Percentiles rank a stretch among this genome's conserved stretches.
phyloP scores from a whole-genome alignment of 2,329 filamentous ascomycete genomes.

The Colletotrichum sp. region DNA sequence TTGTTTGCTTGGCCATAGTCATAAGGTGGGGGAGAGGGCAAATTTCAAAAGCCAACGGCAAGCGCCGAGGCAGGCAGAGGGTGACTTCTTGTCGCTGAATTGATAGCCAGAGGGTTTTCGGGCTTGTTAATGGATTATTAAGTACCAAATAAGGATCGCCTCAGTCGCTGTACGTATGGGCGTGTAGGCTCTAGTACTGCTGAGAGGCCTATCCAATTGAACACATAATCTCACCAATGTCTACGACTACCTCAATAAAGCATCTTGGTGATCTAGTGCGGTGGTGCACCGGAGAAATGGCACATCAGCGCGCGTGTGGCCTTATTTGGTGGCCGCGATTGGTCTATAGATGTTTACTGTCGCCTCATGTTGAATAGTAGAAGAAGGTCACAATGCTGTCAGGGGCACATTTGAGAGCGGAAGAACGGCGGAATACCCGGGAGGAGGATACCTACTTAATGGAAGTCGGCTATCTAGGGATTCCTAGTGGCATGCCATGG shows the following conservation, averaged over 20 bases:
- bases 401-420: background rate
- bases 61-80: background rate
- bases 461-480: background rate
- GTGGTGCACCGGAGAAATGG: background rate
- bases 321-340: background rate
- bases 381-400: background rate
- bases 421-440: background rate
- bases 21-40: background rate
- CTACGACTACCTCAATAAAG: background rate
- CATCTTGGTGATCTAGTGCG: background rate
- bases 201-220: background rate
- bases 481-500: background rate
- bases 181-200: background rate
- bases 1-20: constrained; percentile 11
- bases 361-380: background rate
- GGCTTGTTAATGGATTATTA: background rate
- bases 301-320: background rate
- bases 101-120: background rate
- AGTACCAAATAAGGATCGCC: background rate
- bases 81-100: background rate
- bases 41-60: background rate
- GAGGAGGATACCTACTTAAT: background rate
- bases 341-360: background rate
- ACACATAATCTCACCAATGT: background rate
- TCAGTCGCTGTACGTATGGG: background rate